Percentiles rank a stretch among this genome's conserved stretches.
These are phyloP conservation scores for Lipomyces yamanashiensis DNA, from an alignment of 805 yeast species.

Conservation along the genomic window DNA sequence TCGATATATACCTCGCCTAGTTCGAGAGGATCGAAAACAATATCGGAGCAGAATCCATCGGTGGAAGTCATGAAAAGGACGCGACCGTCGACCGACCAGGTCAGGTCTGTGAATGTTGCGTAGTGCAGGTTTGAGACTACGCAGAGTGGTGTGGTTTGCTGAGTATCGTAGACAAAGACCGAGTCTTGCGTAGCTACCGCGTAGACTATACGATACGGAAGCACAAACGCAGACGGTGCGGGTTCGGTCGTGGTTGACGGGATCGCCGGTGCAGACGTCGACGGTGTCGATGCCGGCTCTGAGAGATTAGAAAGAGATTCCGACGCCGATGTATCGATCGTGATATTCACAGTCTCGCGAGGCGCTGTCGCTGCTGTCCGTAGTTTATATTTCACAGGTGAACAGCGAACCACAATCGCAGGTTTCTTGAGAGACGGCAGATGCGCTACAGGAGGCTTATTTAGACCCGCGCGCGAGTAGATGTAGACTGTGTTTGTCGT, in stretches of 20 bases:
- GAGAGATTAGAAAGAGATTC: constrained; percentile 23
- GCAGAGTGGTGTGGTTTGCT: constrained; percentile 68
- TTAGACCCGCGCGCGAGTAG: constrained; percentile 71
- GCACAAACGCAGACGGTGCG: constrained; percentile 50
- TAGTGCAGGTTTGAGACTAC: constrained; percentile 81
- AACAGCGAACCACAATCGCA: constrained; percentile 79
- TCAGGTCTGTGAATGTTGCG: constrained; percentile 81
- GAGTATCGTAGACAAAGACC: constrained; percentile 81
- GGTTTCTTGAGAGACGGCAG: constrained; percentile 82
- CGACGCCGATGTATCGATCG: constrained; percentile 30
- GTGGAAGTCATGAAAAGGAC: constrained; percentile 77
- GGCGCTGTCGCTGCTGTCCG: neutral
- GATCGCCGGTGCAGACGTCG: neutral
- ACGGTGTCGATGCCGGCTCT: constrained; percentile 12
- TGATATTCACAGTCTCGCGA: constrained; percentile 23
- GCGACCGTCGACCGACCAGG: constrained; percentile 82
- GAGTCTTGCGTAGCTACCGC: constrained; percentile 94
- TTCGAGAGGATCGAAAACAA: constrained; percentile 57
- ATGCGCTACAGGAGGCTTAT: constrained; percentile 73
- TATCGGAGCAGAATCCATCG: constrained; percentile 86
- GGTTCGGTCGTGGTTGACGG: neutral
- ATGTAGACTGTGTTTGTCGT: constrained; percentile 74
- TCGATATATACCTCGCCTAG: constrained; percentile 55
- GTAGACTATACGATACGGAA: constrained; percentile 82
- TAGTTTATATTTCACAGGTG: constrained; percentile 63